phyloP scores from a whole-genome alignment of 495 filamentous ascomycete genomes.

The Sordaria brevicollis region DNA sequence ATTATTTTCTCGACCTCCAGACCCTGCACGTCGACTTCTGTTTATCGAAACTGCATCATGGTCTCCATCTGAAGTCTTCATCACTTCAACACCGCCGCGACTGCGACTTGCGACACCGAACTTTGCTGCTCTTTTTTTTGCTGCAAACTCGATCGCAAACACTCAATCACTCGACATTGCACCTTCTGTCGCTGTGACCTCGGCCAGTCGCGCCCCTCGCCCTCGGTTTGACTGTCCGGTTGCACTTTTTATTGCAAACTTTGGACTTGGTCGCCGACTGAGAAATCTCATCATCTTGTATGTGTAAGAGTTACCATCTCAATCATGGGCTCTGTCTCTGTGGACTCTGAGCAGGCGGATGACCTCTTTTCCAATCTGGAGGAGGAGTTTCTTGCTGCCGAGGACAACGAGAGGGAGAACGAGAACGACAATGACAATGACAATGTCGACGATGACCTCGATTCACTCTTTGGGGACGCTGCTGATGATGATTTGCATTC shows the following conservation, averaged over 20 bases:
- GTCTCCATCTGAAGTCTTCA: not conserved
- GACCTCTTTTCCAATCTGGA: slow-evolving; percentile 27
- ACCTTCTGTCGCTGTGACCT: not conserved
- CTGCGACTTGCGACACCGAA: not conserved
- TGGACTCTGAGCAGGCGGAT: slow-evolving; percentile 27
- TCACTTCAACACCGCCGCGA: not conserved
- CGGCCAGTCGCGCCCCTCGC: not conserved
- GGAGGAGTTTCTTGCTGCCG: slow-evolving; percentile 34
- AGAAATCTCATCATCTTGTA: not conserved
- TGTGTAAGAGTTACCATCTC: not conserved
- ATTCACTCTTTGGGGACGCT: slow-evolving; percentile 15
- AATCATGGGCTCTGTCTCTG: slow-evolving; percentile 27
- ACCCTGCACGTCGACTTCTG: not conserved
- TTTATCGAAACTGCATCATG: not conserved
- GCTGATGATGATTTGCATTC: slow-evolving; percentile 10
- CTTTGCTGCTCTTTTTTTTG: not conserved
- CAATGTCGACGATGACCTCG: slow-evolving; percentile 5
- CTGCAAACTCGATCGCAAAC: not conserved
- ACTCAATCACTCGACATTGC: not conserved
- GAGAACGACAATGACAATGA: not conserved
- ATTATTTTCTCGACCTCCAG: not conserved
- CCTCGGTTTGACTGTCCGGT: not conserved
- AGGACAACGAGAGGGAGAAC: slow-evolving; percentile 30
- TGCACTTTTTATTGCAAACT: not conserved
- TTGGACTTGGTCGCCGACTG: not conserved